Evolutionary conservation across 1,284 basidiomycete genomes (phyloP).

Genomic region (Leccinum solheimii): DNA sequence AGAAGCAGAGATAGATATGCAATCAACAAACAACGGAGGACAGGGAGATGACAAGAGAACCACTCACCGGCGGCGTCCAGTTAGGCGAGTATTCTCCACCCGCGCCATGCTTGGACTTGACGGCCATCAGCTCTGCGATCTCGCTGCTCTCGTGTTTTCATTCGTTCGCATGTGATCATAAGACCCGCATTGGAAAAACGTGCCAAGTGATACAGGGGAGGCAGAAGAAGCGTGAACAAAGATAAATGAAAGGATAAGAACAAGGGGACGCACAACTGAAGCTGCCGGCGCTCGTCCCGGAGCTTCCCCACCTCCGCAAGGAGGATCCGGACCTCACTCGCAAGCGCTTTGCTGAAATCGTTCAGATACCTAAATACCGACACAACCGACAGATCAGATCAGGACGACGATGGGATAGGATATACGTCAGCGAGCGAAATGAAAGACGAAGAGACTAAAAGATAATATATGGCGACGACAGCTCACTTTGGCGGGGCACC

Average conservation of each 20-base stretch:
- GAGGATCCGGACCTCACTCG: constrained; percentile 58
- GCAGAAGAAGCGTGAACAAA: neutral
- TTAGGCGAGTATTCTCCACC: constrained; percentile 68
- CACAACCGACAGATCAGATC: constrained; percentile 1
- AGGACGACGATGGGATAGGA: neutral
- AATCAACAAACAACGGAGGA: neutral
- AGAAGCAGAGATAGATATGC: neutral
- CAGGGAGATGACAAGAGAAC: neutral
- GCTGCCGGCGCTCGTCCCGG: constrained; percentile 65
- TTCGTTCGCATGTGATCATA: neutral
- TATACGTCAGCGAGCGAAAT: constrained; percentile 10
- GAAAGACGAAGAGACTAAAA: neutral
- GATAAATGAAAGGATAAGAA: neutral
- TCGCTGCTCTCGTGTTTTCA: constrained; percentile 45
- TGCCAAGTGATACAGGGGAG: constrained; percentile 2
- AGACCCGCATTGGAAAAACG: neutral
- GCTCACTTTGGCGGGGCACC: constrained; percentile 36
- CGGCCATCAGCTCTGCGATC: constrained; percentile 72
- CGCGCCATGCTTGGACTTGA: constrained; percentile 72
- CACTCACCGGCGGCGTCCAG: constrained; percentile 57
- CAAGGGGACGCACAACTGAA: constrained; percentile 59
- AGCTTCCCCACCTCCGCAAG: constrained; percentile 74
- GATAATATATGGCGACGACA: neutral
- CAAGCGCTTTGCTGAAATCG: constrained; percentile 67
- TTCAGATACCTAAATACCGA: constrained; percentile 54